Evolutionary conservation across 2,329 filamentous ascomycete species (phyloP).

Genomic region (Exophiala bonariae): DNA sequence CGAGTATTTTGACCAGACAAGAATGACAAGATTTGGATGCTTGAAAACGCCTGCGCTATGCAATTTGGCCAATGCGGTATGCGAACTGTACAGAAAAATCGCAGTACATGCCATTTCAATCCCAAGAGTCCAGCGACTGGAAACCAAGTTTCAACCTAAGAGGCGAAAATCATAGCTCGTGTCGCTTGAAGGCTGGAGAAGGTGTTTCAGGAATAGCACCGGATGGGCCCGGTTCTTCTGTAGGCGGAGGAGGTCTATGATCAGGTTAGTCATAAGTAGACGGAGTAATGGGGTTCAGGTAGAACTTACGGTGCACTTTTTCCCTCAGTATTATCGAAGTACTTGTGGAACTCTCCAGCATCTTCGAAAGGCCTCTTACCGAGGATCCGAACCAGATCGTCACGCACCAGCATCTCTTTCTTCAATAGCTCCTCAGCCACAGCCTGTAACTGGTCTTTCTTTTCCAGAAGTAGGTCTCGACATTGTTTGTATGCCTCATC

Average conservation of each 20-base stretch:
- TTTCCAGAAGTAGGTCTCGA: conserved; percentile 75
- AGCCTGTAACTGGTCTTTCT: conserved; percentile 83
- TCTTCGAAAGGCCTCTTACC: conserved; percentile 84
- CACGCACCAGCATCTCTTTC: conserved; percentile 87
- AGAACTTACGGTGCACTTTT: conserved; percentile 54
- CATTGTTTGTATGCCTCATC: conserved; percentile 92
- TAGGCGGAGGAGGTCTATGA: conserved; percentile 26
- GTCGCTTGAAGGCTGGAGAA: conserved; percentile 26
- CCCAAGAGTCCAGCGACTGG: too few species aligned
- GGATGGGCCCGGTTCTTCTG: conserved; percentile 22
- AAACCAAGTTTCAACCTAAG: too few species aligned
- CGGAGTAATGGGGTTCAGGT: neutral
- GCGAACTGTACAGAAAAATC: too few species aligned
- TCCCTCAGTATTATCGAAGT: conserved; percentile 65
- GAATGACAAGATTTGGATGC: too few species aligned
- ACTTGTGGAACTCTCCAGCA: conserved; percentile 87
- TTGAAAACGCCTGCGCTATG: too few species aligned
- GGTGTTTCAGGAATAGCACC: conserved; percentile 24
- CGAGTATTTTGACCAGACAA: too few species aligned
- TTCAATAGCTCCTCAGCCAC: conserved; percentile 88
- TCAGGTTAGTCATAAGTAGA: neutral
- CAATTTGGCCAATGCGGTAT: too few species aligned
- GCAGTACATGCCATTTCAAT: too few species aligned
- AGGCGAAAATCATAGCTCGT: conserved; percentile 12
- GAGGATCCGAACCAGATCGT: conserved; percentile 78